These are phyloP conservation scores for Piloderma croceum DNA, from an alignment of 768 basidiomycete genomes.

Conservation along the genomic window DNA sequence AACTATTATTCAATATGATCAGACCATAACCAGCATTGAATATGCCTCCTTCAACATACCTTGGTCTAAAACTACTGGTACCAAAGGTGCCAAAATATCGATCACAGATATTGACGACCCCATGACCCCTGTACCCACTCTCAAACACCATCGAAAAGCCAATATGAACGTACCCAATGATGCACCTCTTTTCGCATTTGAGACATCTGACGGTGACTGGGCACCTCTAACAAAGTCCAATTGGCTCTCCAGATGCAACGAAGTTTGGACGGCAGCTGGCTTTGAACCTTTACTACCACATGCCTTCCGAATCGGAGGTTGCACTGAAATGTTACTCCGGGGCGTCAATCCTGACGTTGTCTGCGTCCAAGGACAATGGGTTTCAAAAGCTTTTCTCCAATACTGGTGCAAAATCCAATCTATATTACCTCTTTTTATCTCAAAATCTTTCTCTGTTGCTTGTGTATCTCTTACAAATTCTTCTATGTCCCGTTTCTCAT, in stretches of 20 bases:
- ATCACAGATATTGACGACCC: too few species aligned
- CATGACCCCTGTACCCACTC: too few species aligned
- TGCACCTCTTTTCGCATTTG: neutral
- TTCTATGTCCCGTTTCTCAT: too few species aligned
- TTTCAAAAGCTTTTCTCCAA: conserved; percentile 21
- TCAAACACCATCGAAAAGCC: too few species aligned
- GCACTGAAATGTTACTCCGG: conserved; percentile 13
- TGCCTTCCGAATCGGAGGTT: conserved; percentile 24
- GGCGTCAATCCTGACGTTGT: conserved; percentile 20
- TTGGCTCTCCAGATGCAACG: conserved; percentile 22
- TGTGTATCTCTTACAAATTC: too few species aligned
- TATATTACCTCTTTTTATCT: too few species aligned
- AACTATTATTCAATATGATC: too few species aligned
- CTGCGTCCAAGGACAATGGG: conserved; percentile 17
- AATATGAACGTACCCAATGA: neutral
- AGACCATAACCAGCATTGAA: too few species aligned
- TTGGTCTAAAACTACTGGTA: conserved; percentile 27
- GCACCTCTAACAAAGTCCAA: conserved; percentile 10
- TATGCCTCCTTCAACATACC: conserved; percentile 25
- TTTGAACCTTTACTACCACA: conserved; percentile 14
- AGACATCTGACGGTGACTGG: neutral
- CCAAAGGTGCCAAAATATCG: conserved; percentile 5
- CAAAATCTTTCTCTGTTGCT: too few species aligned
- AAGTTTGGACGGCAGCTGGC: conserved; percentile 11
- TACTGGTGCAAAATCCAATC: too few species aligned